A percentile compares a stretch with the other conserved stretches of the same genome.
phyloP scores from a whole-genome alignment of 2,329 filamentous ascomycete species.

The Tolypocladium album region DNA sequence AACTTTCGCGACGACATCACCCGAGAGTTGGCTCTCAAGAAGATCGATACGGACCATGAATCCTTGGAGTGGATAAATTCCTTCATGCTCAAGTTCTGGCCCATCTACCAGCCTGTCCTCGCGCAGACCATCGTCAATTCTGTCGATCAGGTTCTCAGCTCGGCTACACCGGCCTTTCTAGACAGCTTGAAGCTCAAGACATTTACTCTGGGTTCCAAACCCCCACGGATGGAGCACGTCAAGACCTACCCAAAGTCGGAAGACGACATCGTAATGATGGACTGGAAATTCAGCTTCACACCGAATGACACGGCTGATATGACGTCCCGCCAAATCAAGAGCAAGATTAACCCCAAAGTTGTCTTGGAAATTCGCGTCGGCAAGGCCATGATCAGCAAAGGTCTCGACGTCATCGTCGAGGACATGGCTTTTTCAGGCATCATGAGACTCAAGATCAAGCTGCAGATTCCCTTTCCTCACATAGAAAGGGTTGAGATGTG shows the following conservation, averaged over 20 bases:
- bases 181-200: conserved; percentile 90
- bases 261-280: conserved; percentile 94
- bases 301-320: conserved; percentile 90
- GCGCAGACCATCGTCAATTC: conserved; percentile 86
- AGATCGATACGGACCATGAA: conserved; percentile 81
- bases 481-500: conserved; percentile 92
- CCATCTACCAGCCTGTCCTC: conserved; percentile 91
- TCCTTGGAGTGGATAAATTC: conserved; percentile 99
- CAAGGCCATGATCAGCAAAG: conserved; percentile 95
- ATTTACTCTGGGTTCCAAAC: conserved; percentile 90
- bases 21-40: conserved; percentile 78
- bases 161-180: conserved; percentile 80
- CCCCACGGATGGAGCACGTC: conserved; percentile 91
- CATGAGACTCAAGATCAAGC: conserved; percentile 96
- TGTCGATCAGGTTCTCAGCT: conserved; percentile 92
- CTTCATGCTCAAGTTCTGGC: conserved; percentile 98
- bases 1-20: conserved; percentile 94
- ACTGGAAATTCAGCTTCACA: conserved; percentile 99
- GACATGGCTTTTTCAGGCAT: conserved; percentile 93
- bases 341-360: conserved; percentile 94
- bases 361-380: conserved; percentile 90
- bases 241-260: conserved; percentile 96
- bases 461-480: conserved; percentile 91
- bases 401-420: conserved; percentile 93
- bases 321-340: conserved; percentile 80